Base-by-base conservation (phyloP, 2,329 filamentous ascomycete genomes). In the Phaeosphaeria sp. region DNA sequence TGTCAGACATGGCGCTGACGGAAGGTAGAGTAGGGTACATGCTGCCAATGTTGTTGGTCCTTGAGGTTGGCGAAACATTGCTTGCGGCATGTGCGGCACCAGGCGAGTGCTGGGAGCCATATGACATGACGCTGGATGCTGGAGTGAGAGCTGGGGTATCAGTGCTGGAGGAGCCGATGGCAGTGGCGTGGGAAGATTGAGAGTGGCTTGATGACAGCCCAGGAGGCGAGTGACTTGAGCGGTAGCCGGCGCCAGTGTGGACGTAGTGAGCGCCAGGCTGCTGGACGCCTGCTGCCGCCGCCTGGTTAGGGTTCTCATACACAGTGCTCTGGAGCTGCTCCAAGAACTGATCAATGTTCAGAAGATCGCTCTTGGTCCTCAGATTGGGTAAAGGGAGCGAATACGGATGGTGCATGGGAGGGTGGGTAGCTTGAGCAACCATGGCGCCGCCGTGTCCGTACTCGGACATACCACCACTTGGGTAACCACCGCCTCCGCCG, bases 321-420 rank as follows among this genome's bases (percentile, higher is more conserved):
- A 98, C 92, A 46, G 94, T 97, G 64, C 90, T 89, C 79, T 97
- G 93, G 84, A 98, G 94, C 79, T 97, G 92, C 79, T 97, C 93
- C 54, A 99, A 86, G 77, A 98, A 91, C 73, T 93, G 91, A 77
- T 98, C 95, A 72, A 98, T 93, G 76, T 96, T 93, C 75, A 96
- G 83, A 44, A 99, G 84, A 75, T 99, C 95, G 76, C 88, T 93
- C 85, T 98, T 97, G 49, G 93, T 97, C 73, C 94, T 89, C 55
- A 96, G 85, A 70, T 93, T 96, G 82, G 96, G 92, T 9, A 93
- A 88, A 53, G 95, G 92, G 57, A 97, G 84, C 61, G 92, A 92
- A 80, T 97, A 97, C 72, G 85, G 83, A 53, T 93, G 91, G 51
- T 93, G 91, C 75, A 92, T 88, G 42, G 89, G 85, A 39, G 88